phyloP scores from a whole-genome alignment of 768 basidiomycete species.

The Lentinus brumalis region DNA sequence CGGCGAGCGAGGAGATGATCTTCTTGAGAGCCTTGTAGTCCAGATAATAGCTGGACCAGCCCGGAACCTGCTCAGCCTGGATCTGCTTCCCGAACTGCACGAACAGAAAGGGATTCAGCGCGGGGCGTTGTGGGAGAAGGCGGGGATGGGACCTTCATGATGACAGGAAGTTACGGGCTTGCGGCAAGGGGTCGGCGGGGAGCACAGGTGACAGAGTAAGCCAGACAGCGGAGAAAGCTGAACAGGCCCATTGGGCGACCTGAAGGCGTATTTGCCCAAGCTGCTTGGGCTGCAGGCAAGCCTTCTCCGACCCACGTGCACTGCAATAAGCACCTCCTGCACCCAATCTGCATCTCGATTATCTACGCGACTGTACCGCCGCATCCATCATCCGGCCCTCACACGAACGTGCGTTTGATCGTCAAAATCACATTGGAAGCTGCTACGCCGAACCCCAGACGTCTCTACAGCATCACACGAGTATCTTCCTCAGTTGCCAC shows the following conservation, averaged over 20 bases:
- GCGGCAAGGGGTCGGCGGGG: slow-evolving; percentile 6
- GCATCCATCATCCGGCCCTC: slow-evolving; percentile 9
- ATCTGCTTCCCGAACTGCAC: slow-evolving; percentile 96
- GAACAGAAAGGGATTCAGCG: slow-evolving; percentile 7
- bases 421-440: slow-evolving; percentile 17
- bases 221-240: not conserved
- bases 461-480: slow-evolving; percentile 49
- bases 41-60: slow-evolving; percentile 94
- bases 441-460: not conserved
- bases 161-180: slow-evolving; percentile 9
- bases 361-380: slow-evolving; percentile 9
- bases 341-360: slow-evolving; percentile 13
- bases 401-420: slow-evolving; percentile 27
- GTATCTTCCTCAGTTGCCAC: slow-evolving; percentile 87
- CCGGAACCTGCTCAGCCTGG: slow-evolving; percentile 93
- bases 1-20: slow-evolving; percentile 93
- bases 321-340: slow-evolving; percentile 1
- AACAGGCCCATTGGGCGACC: slow-evolving; percentile 10
- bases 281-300: not conserved
- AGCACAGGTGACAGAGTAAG: slow-evolving; percentile 2
- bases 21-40: slow-evolving; percentile 99
- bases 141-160: slow-evolving; percentile 34
- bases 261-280: slow-evolving; percentile 1
- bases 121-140: slow-evolving; percentile 5
- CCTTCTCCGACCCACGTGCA: slow-evolving; percentile 25